Evolutionary conservation across 306 rosid genomes (phyloP), one percentile per base, ranked within the genome.

Genomic region (Begonia fuchsioides): DNA sequence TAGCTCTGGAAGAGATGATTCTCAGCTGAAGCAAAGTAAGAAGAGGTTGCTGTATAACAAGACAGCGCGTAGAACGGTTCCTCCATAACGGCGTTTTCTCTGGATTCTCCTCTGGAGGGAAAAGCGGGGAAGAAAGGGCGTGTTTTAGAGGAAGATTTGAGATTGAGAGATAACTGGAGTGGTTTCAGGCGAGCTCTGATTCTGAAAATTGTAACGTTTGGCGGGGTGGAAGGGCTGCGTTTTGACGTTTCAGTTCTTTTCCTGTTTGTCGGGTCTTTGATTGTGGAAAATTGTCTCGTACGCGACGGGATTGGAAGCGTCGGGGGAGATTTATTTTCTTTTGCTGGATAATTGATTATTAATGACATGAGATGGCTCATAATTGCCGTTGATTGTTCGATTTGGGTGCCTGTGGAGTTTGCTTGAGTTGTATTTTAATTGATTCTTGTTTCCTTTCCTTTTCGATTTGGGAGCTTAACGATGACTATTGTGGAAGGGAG

Each of bases 401-500:
- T 15, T 44, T 38, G 55, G n/a, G 61, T 11, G 38, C 13, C 13
- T 19, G 14, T 5, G 39, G 18, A 49, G 52, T 17, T 2, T 49
- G 10, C 32, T 35, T 54, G 39, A 19, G 19, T 14, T 53, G 35
- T 52, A 49, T 46, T 45, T 10, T 41, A 54, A 15, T 18, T 38
- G 35, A 26, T 26, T 53, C 49, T 54, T 13, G 41, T 51, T 39
- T 60, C 66, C 39, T 51, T 39, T 60, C 66, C 39, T 71, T 60
- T 49, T 72, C 68, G 68, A 66, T 55, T 46, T 55, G 10, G 69
- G 43, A 44, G 59, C 73, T 67, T 64, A 69, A 60, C 39, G 68
- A 87, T 80, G 94, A 64, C 79, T 57, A 78, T 78, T 74, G 84
- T 76, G 38, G 74, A 59, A 44, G 83, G 73, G 56, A 79, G 72